These are phyloP conservation scores for Fusarium paranaense DNA, from an alignment of 2,329 filamentous ascomycete genomes.

Conservation along the genomic window DNA sequence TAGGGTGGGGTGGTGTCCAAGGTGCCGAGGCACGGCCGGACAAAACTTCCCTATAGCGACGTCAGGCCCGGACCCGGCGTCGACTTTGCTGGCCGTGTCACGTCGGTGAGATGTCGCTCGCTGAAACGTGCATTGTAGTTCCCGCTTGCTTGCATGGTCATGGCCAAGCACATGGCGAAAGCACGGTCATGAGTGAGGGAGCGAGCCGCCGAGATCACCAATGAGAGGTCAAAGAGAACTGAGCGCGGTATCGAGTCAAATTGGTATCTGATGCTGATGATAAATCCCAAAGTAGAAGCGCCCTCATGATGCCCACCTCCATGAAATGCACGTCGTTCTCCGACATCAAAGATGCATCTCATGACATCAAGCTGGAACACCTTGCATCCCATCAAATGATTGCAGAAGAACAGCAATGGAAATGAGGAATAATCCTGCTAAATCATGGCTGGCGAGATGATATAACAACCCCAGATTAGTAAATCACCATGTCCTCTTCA, in stretches of 20 bases:
- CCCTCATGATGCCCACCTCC: not conserved
- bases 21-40: constrained; percentile 33
- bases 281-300: constrained; percentile 11
- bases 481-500: constrained; percentile 92
- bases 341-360: not conserved
- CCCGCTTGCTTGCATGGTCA: not conserved
- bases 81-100: constrained; percentile 6
- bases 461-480: constrained; percentile 64
- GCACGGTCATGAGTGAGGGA: not conserved
- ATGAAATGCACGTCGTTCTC: not conserved
- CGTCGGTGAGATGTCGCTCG: constrained; percentile 2
- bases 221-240: not conserved
- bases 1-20: constrained; percentile 11
- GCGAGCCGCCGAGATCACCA: not conserved
- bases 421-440: not conserved
- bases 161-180: not conserved
- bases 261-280: constrained; percentile 4
- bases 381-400: not conserved
- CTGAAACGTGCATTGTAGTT: not conserved
- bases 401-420: not conserved
- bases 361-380: not conserved
- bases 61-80: constrained; percentile 12
- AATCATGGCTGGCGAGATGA: not conserved
- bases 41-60: constrained; percentile 25
- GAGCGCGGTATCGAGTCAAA: constrained; percentile 22